Evolutionary conservation across 2,329 filamentous ascomycete genomes (phyloP), one percentile per base, ranked within the genome.

Genomic region (Fusarium sp.): DNA sequence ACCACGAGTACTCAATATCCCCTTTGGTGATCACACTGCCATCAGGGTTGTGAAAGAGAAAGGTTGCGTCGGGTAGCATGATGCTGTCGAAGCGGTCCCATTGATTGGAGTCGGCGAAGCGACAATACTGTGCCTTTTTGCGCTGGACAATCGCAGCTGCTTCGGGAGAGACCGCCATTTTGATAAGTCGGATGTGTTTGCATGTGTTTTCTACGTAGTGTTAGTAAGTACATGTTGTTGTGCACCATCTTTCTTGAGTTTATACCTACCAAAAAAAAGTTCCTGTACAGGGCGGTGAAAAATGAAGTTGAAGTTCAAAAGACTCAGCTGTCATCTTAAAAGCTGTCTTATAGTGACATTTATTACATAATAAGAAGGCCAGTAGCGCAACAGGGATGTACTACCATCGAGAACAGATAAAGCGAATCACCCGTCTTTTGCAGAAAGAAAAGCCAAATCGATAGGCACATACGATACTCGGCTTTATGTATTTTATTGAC

Each of bases 51-150:
- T 58, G 53, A 4, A 74, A 74, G 0, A 59, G 7, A 12, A 44
- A 69, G 0, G 42, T 66, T 2, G 67, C 54, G 3, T 74, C 27
- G 1, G 71, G 58, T 0, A 74, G 50, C 31, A 73, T 71, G 4
- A 74, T 60, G 0, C 18, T 49, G 5, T 65, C 46, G 5, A 74
- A 72, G 9, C 31, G 27, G 1, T 70, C 17, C 71, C 64, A 74
- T 10, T 70, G 68, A 3, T 74, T 46, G 5, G 64, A 38, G 15
- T 74, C 71, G 1, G 61, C 64, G 11, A 44, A 64, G 2, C 62
- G 64, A 20, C 71, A 74, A 14, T 71, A 74, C 7, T 72, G 55
- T 1, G 65, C 68, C 17, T 74, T 74, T 27, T 74, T 74, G 15
- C 44, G 57, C 4, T 56, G 45, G 7, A 74, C 74, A 2, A 74